A percentile compares a stretch with the other conserved stretches of the same genome.
phyloP scores from a whole-genome alignment of 768 basidiomycete species.

The Leccinum obscurum region DNA sequence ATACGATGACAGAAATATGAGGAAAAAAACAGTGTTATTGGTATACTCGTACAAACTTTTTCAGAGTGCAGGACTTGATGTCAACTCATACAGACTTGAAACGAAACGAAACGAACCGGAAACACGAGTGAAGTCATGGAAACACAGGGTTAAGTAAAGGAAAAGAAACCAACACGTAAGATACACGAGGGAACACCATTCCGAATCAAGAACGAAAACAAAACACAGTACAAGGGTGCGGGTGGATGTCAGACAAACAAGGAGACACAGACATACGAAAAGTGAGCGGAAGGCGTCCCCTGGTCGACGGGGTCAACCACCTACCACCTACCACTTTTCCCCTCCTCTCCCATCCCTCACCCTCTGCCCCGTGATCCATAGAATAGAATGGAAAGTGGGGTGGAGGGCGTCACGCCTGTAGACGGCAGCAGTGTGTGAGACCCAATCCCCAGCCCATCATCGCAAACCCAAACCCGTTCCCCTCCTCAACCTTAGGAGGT shows the following conservation, averaged over 20 bases:
- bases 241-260: not conserved
- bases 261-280: not conserved
- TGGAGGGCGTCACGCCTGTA: not conserved
- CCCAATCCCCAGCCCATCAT: not conserved
- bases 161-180: not conserved
- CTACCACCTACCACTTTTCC: not conserved
- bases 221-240: not conserved
- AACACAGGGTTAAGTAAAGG: no score
- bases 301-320: not conserved
- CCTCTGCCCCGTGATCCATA: not conserved
- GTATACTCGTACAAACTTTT: no score
- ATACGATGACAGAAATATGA: no score
- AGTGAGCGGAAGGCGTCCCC: not conserved
- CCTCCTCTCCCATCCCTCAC: not conserved
- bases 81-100: no score
- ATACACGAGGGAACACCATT: not conserved
- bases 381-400: not conserved
- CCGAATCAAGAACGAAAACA: not conserved
- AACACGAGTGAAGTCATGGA: no score
- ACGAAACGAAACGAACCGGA: no score
- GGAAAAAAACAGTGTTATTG: no score
- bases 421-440: not conserved
- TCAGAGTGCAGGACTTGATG: no score
- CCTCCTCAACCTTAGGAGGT: slow-evolving; percentile 5
- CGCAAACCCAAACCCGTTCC: not conserved